phyloP scores from a whole-genome alignment of 176 grass and related monocot species.

The Juncus effusus region DNA sequence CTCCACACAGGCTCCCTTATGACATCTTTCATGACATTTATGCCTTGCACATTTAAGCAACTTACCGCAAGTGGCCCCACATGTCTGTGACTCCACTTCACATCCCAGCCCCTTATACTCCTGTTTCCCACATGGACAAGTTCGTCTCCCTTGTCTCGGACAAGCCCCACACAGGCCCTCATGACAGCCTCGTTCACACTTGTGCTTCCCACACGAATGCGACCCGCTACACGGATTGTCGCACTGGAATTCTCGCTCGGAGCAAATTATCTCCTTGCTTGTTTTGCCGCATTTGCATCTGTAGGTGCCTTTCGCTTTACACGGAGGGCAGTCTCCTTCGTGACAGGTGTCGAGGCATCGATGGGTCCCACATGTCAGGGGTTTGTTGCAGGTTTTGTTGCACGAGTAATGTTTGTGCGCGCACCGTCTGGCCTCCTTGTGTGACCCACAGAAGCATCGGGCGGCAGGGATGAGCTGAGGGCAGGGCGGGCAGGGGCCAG shows the following conservation, averaged over 20 bases:
- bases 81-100: slow-evolving; percentile 62
- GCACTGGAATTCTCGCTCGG: slow-evolving; percentile 56
- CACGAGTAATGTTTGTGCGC: slow-evolving; percentile 80
- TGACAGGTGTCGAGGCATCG: slow-evolving; percentile 57
- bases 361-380: slow-evolving; percentile 58
- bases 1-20: slow-evolving; percentile 57
- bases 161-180: slow-evolving; percentile 63
- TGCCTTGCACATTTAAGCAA: slow-evolving; percentile 59
- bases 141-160: slow-evolving; percentile 65
- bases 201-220: slow-evolving; percentile 65
- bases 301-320: slow-evolving; percentile 44
- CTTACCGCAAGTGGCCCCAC: slow-evolving; percentile 76
- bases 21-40: slow-evolving; percentile 80
- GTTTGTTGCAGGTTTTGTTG: slow-evolving; percentile 39
- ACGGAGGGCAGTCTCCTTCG: slow-evolving; percentile 56
- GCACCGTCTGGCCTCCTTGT: slow-evolving; percentile 53
- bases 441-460: slow-evolving; percentile 62
- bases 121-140: slow-evolving; percentile 84
- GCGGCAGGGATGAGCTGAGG: slow-evolving; percentile 48
- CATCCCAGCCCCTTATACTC: slow-evolving; percentile 66
- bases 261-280: slow-evolving; percentile 50
- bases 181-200: slow-evolving; percentile 87
- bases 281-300: slow-evolving; percentile 61
- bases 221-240: slow-evolving; percentile 51
- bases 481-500: slow-evolving; percentile 83